These are phyloP conservation scores for Trematosphaeria pertusa DNA, from an alignment of 2,329 filamentous ascomycete species.

Conservation along the genomic window DNA sequence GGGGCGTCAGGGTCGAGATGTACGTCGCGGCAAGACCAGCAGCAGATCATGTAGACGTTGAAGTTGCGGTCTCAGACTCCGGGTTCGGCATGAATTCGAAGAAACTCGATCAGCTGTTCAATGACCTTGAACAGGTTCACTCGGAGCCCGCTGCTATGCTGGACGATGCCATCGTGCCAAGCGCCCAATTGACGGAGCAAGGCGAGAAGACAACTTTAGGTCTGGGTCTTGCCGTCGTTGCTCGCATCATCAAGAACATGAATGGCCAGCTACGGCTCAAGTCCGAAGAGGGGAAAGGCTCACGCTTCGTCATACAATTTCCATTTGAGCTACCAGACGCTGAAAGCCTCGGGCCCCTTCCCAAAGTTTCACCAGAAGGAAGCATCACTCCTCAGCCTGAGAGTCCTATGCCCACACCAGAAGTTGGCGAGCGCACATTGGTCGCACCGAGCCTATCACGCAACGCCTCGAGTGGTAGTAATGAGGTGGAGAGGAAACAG, in stretches of 20 bases:
- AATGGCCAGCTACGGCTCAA: constrained; percentile 85
- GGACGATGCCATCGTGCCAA: constrained; percentile 40
- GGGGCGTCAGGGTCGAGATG: constrained; percentile 73
- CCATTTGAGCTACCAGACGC: constrained; percentile 72
- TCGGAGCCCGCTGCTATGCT: constrained; percentile 35
- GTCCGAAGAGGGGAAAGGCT: constrained; percentile 82
- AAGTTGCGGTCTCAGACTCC: constrained; percentile 78
- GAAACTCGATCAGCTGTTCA: constrained; percentile 66
- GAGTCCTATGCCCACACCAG: constrained; percentile 3
- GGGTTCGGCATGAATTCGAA: constrained; percentile 68
- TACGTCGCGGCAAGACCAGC: constrained; percentile 58
- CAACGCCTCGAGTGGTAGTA: constrained; percentile 23
- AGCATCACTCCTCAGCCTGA: constrained; percentile 30
- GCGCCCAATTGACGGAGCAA: constrained; percentile 39
- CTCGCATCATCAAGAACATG: constrained; percentile 87
- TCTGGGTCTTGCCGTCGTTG: constrained; percentile 86
- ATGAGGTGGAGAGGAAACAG: constrained; percentile 22
- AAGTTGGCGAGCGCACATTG: constrained; percentile 66
- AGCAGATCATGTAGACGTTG: constrained; percentile 67
- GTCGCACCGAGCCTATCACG: constrained; percentile 51
- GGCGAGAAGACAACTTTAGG: constrained; percentile 66
- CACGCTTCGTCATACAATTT: constrained; percentile 80
- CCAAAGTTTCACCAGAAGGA: constrained; percentile 22
- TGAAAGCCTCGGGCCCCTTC: constrained; percentile 17
- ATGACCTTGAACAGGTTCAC: constrained; percentile 70